Conservation (phyloP, 495 filamentous ascomycete species). For the Emericellopsis terricola region DNA sequence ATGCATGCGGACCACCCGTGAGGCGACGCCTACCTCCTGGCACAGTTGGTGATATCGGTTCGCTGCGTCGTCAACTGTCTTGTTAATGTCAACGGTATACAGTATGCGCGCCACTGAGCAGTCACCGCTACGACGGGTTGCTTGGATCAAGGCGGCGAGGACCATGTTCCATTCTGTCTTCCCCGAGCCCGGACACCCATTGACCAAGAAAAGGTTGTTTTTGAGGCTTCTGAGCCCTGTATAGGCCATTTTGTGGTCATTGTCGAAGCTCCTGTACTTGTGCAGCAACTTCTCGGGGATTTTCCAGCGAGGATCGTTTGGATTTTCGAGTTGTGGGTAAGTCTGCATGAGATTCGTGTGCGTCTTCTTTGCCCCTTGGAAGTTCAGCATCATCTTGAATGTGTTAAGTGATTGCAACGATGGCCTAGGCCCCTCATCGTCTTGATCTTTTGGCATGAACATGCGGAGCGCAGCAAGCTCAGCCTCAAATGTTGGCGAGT, state of each 20-base stretch:
- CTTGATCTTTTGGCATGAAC: background rate
- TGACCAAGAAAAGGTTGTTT: conserved; percentile 7
- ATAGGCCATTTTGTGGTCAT: background rate
- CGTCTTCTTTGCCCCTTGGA: background rate
- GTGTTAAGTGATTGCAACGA: background rate
- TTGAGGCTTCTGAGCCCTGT: conserved; percentile 4
- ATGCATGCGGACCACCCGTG: conserved; percentile 7
- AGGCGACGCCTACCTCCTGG: conserved; percentile 10
- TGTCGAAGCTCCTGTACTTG: background rate
- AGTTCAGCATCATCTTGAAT: background rate
- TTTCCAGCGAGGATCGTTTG: background rate
- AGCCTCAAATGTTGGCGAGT: background rate
- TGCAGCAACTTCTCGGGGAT: background rate
- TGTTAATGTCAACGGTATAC: conserved; percentile 12
- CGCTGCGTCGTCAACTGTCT: conserved; percentile 3
- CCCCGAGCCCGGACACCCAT: conserved; percentile 10
- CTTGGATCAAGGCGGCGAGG: conserved; percentile 6
- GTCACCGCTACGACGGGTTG: background rate
- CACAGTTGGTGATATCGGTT: conserved; percentile 5
- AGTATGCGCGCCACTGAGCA: no score
- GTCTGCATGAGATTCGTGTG: background rate
- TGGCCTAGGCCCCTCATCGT: background rate
- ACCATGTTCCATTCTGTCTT: conserved; percentile 10
- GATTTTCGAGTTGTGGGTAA: background rate
- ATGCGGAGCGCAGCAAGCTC: background rate